Evolutionary conservation across 2,329 filamentous ascomycete genomes (phyloP), one percentile per base, ranked within the genome.

Genomic region (Pseudocercospora pini-densiflorae): DNA sequence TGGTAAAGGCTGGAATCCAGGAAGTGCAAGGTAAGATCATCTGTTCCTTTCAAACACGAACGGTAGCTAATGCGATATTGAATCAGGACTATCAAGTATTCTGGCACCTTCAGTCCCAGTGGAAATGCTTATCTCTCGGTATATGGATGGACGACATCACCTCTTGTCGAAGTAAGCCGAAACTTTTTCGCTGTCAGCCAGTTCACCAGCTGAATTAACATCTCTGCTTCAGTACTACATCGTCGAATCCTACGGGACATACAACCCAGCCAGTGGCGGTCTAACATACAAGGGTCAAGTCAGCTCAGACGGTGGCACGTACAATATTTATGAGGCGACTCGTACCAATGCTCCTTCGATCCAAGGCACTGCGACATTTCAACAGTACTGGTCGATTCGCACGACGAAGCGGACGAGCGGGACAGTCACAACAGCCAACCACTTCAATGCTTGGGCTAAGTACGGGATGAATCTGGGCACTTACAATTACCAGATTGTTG

Each of bases 1-100:
- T 65, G 87, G 86, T 33, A 88, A 87, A 77, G 86, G 87, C 45
- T 88, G 86, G 85, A 82, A 82, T 63, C 82, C 85, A 19, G 86
- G 86, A 54, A 81, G 75, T 65, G 76, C 79, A 31, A 79, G 83
- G 84, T 87, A 80, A 65, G 77, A 27, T 24, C 33, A 19, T 3
- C 43, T 23, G 10, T 29, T 21, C 16, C 23, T 4, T 7, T 45
- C 29, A 19, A 29, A 16, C n/a, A 6, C 16, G 23, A 21, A 6
- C 49, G 9, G n/a, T 45, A 16, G 12, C 36, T 57, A 27, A 63
- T 47, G 7, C 2, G 2, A 3, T 27, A 5, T 27, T 27, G 1
- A 5, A 23, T 6, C 73, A 86, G 84, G 67, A 79, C 77, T 61
- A 85, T 87, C 73, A 81, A 76, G 67, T 87, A 85, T 79, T 79